These are phyloP conservation scores for Penicillium turbatum DNA, from an alignment of 495 filamentous ascomycete genomes.

Conservation along the genomic window DNA sequence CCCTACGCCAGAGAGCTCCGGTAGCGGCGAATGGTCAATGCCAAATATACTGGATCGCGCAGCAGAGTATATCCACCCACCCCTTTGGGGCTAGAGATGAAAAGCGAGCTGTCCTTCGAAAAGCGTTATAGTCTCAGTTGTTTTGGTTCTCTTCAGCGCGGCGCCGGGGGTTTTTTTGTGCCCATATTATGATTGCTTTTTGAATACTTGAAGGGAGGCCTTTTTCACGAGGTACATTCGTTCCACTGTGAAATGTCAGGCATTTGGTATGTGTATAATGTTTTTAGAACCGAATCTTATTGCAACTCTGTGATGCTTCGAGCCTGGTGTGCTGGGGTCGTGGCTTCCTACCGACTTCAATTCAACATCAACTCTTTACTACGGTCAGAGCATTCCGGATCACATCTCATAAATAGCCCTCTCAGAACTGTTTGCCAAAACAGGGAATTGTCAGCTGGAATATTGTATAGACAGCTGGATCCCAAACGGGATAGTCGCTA, in stretches of 20 bases:
- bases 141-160: slow-evolving; percentile 11
- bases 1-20: slow-evolving; percentile 46
- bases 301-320: background rate
- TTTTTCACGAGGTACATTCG: background rate
- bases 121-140: background rate
- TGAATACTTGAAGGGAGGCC: background rate
- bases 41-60: slow-evolving; percentile 45
- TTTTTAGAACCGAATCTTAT: background rate
- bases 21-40: slow-evolving; percentile 45
- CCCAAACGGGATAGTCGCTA: too few relatives aligned
- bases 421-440: too few relatives aligned
- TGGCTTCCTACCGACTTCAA: too few relatives aligned
- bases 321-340: slow-evolving; percentile 22
- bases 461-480: slow-evolving; percentile 49
- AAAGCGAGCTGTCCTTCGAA: background rate
- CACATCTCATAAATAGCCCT: too few relatives aligned
- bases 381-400: too few relatives aligned
- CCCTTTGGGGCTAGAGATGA: slow-evolving; percentile 39
- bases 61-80: slow-evolving; percentile 47
- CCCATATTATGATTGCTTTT: slow-evolving; percentile 3
- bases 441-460: too few relatives aligned
- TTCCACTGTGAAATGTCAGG: background rate
- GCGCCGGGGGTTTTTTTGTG: slow-evolving; percentile 11
- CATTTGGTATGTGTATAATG: background rate
- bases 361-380: too few relatives aligned